A percentile compares a stretch with the other conserved stretches of the same genome.
Conservation (phyloP, 768 basidiomycete species). For the Podaxis rugospora region DNA sequence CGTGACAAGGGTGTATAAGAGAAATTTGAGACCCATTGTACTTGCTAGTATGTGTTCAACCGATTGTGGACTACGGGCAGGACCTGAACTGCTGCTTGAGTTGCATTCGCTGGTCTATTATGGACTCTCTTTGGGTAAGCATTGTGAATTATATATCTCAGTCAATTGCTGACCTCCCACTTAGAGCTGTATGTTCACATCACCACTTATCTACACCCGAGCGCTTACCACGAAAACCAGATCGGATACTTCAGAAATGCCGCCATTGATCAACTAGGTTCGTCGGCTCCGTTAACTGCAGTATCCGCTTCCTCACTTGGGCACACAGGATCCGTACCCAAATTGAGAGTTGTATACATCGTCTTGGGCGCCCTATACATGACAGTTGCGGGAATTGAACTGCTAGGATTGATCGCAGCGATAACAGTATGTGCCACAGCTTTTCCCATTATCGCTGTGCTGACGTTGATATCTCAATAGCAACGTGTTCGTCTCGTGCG, state of each 20-base stretch:
- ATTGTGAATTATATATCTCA: not conserved
- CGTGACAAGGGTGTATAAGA: slow-evolving; percentile 48
- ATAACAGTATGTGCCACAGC: slow-evolving; percentile 35
- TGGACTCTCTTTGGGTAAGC: slow-evolving; percentile 67
- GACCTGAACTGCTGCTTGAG: slow-evolving; percentile 19
- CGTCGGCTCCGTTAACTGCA: slow-evolving; percentile 18
- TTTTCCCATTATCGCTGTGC: not conserved
- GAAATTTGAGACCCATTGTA: slow-evolving; percentile 62
- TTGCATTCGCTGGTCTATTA: slow-evolving; percentile 42
- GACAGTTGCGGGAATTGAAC: slow-evolving; percentile 44
- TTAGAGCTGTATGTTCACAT: slow-evolving; percentile 27
- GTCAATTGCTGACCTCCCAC: not conserved
- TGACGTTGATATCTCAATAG: slow-evolving; percentile 25
- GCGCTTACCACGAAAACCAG: slow-evolving; percentile 27
- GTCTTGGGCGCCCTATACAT: slow-evolving; percentile 58
- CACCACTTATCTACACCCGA: slow-evolving; percentile 3
- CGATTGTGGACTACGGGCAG: not conserved
- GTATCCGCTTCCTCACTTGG: not conserved
- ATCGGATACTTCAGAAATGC: slow-evolving; percentile 60
- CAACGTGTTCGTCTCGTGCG: slow-evolving; percentile 52
- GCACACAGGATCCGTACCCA: slow-evolving; percentile 32
- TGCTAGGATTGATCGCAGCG: slow-evolving; percentile 52
- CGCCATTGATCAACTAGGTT: slow-evolving; percentile 42
- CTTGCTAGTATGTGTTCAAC: slow-evolving; percentile 29
- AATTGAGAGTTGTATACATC: slow-evolving; percentile 51